Conservation (phyloP, 2,329 filamentous ascomycete species). For the Proliferodiscus dingleyae region DNA sequence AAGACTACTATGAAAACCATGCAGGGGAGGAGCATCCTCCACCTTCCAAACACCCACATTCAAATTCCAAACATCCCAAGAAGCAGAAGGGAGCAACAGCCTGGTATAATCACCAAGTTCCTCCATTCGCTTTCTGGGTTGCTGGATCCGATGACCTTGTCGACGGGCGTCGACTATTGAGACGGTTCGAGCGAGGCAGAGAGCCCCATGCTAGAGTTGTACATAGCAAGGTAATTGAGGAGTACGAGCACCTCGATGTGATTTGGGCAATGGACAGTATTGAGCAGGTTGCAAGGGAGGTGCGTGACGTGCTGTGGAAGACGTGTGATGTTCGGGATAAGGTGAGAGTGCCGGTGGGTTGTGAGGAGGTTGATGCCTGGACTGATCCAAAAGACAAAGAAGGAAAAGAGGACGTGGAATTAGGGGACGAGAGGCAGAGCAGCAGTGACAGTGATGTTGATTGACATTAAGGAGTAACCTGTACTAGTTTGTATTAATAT, state of each 20-base stretch:
- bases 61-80: conserved; percentile 32
- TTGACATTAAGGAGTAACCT: no score
- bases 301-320: conserved; percentile 79
- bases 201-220: conserved; percentile 80
- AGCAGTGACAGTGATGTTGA: neutral
- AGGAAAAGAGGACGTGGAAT: neutral
- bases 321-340: conserved; percentile 45
- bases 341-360: conserved; percentile 25
- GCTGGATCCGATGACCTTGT: conserved; percentile 79
- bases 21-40: neutral
- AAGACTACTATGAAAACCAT: conserved; percentile 20
- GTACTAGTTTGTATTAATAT: no score
- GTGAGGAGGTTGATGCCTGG: conserved; percentile 27
- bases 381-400: conserved; percentile 10
- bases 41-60: conserved; percentile 5
- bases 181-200: conserved; percentile 67
- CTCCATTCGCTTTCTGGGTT: conserved; percentile 86
- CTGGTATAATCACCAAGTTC: conserved; percentile 77
- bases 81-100: conserved; percentile 51
- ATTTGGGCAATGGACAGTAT: conserved; percentile 90
- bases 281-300: conserved; percentile 75
- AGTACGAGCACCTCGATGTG: conserved; percentile 91
- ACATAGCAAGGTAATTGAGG: conserved; percentile 75
- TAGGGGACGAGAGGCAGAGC: conserved; percentile 1
- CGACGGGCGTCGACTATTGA: conserved; percentile 70